Evolutionary conservation across 495 filamentous ascomycete genomes (phyloP), one percentile per base, ranked within the genome.

Genomic region (Hypoxylon trugodes): DNA sequence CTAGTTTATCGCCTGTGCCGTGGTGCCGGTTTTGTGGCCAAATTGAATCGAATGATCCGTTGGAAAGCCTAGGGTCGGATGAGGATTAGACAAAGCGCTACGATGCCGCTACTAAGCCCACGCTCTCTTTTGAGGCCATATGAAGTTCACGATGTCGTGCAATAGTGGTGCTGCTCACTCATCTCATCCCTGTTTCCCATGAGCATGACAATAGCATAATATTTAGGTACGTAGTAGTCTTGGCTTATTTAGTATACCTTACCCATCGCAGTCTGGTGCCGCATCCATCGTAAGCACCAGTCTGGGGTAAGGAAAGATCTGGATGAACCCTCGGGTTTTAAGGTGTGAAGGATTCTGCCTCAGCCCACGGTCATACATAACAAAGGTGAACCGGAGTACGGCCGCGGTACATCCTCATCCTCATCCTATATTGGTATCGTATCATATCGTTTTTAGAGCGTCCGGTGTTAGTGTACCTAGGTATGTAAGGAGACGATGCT

Each of bases 271-370:
- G 64, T 19, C 42, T 67, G 58, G 64, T 52, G 64, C 64, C 50
- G 52, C 64, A 61, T 67, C 47, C 37, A 67, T 62, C 53, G 64
- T 67, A 67, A 67, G 64, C 64, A 67, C 64, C 64, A 67, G 64
- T 67, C 64, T 67, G 64, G 64, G 64, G 64, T 67, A 67, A 67
- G 64, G 37, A 67, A 67, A 59, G 64, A 67, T 67, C 64, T 67
- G 58, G 58, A 30, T 38, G 30, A 37, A 38, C 35, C 40, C 48
- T 59, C 47, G 53, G 47, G 37, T 52, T 22, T 56, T 28, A 62
- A 32, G 25, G 45, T 38, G 30, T 57, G 46, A 42, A 54, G 64
- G 58, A 67, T 61, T 54, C 63, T 19, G 36, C 35, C 25, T 46
- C 40, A 57, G 28, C 22, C 18, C 24, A 2, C 36, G 26, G 32